Base-by-base conservation (phyloP, 2,329 filamentous ascomycete genomes). In the Trichoderma hamatum region DNA sequence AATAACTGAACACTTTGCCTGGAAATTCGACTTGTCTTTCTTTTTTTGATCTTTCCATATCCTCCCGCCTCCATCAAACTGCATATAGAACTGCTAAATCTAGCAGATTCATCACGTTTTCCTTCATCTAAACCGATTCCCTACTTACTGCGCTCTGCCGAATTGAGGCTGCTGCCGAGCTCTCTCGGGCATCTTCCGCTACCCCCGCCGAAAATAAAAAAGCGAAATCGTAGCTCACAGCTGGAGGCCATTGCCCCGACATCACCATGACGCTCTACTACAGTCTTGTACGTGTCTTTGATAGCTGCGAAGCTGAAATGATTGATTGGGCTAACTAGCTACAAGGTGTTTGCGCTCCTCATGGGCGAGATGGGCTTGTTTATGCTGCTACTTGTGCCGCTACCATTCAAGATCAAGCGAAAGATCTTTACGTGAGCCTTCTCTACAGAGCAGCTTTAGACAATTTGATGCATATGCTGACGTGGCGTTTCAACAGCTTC, bases 321-420 rank as follows among this genome's bases (percentile, higher is more conserved):
- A 19, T 14, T 3, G 19, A 58, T 43, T 5, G 43, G 13, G 52
- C 61, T 80, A 70, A 78, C 72, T 5, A 30, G 72, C 4, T 59
- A 72, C 95, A 72, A 96, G 93, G 92, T 96, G 76, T 96, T 96
- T 83, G 81, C 92, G 79, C 88, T 95, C 76, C 85, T 96, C 76
- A 88, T 96, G 82, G 85, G 89, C 76, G 92, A 96, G 89, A 95
- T 96, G 91, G 83, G 83, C 71, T 83, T 96, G 75, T 94, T 94
- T 83, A 87, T 92, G 85, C 83, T 92, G 73, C 86, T 95, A 76
- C 89, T 95, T 82, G 80, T 99, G 68, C 96, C 96, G 28, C 87
- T 98, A 75, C 96, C 96, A 56, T 97, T 97, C 84, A 89, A 87
- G 73, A 82, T 92, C 80, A 93, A 93, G 82, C 90, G 93, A 78